Percentiles rank a stretch among this genome's conserved stretches.
Evolutionary conservation across 495 filamentous ascomycete genomes (phyloP).

Genomic region (Glarea lozoyensis): DNA sequence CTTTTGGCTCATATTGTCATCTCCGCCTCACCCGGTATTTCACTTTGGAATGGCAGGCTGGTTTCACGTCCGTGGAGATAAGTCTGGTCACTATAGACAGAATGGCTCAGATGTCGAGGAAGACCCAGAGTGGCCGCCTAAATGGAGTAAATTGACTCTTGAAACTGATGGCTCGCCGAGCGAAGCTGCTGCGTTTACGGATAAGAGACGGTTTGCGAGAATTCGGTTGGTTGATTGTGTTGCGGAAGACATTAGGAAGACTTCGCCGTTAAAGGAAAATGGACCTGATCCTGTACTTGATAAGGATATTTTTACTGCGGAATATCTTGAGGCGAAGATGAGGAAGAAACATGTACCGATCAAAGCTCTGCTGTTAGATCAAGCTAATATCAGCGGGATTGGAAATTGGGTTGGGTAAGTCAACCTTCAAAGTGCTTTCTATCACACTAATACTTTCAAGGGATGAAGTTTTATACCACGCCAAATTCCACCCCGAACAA

Average conservation of each 20-base stretch:
- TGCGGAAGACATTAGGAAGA: slow-evolving; percentile 62
- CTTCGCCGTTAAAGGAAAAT: slow-evolving; percentile 75
- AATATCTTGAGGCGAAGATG: slow-evolving; percentile 63
- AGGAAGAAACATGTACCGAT: slow-evolving; percentile 68
- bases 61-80: slow-evolving; percentile 73
- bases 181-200: slow-evolving; percentile 75
- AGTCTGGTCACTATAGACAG: slow-evolving; percentile 68
- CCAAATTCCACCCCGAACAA: slow-evolving; percentile 83
- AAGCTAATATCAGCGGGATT: slow-evolving; percentile 83
- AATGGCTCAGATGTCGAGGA: slow-evolving; percentile 45
- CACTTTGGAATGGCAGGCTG: slow-evolving; percentile 84
- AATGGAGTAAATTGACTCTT: slow-evolving; percentile 79
- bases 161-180: slow-evolving; percentile 46
- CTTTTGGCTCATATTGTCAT: slow-evolving; percentile 74
- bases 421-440: no score
- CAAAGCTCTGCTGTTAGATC: slow-evolving; percentile 80
- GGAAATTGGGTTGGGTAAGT: slow-evolving; percentile 83
- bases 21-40: slow-evolving; percentile 79
- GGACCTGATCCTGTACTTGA: slow-evolving; percentile 91
- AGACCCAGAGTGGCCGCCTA: slow-evolving; percentile 86
- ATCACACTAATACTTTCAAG: slow-evolving; percentile 24
- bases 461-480: slow-evolving; percentile 85
- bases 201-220: slow-evolving; percentile 64
- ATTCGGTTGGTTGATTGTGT: slow-evolving; percentile 77
- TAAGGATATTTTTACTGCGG: slow-evolving; percentile 59